These are phyloP conservation scores for Astraeus odoratus DNA, from an alignment of 768 basidiomycete genomes.

Conservation along the genomic window DNA sequence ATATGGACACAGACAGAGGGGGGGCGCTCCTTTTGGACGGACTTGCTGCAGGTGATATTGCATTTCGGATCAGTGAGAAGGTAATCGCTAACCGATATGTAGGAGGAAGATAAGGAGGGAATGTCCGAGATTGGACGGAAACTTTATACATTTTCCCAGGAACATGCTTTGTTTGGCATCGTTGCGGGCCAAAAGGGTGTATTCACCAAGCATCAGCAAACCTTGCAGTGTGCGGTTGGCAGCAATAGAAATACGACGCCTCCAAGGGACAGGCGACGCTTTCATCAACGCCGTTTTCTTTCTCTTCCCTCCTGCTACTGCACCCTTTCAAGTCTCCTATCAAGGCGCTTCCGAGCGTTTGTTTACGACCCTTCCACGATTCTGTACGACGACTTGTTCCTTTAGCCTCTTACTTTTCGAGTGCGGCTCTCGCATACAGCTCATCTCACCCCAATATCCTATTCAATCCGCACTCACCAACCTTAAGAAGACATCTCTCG, in stretches of 20 bases:
- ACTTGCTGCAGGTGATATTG: too few relatives aligned
- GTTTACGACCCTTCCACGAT: conserved; percentile 62
- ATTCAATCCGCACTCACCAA: conserved; percentile 26
- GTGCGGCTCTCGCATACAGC: conserved; percentile 15
- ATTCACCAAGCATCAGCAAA: conserved; percentile 17
- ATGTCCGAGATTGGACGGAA: too few relatives aligned
- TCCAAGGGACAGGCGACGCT: conserved; percentile 21
- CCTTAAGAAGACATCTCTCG: conserved; percentile 16
- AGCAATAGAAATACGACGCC: conserved; percentile 29
- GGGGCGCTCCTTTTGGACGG: too few relatives aligned
- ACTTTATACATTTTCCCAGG: conserved; percentile 1
- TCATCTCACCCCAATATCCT: conserved; percentile 22
- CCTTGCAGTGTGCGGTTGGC: conserved; percentile 19
- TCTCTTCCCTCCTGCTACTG: conserved; percentile 16
- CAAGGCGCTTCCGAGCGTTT: conserved; percentile 26
- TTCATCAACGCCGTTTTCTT: conserved; percentile 29
- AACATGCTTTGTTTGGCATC: too few relatives aligned
- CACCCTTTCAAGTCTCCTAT: conserved; percentile 19
- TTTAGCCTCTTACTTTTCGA: conserved; percentile 33
- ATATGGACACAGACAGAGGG: too few relatives aligned
- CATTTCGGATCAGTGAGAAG: too few relatives aligned
- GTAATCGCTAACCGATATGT: too few relatives aligned
- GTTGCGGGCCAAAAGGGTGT: conserved; percentile 15
- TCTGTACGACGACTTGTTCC: conserved; percentile 56
- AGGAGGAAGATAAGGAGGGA: too few relatives aligned